A percentile compares a stretch with the other conserved stretches of the same genome.
phyloP scores from a whole-genome alignment of 345 rosid genomes.

The Salix viminalis region DNA sequence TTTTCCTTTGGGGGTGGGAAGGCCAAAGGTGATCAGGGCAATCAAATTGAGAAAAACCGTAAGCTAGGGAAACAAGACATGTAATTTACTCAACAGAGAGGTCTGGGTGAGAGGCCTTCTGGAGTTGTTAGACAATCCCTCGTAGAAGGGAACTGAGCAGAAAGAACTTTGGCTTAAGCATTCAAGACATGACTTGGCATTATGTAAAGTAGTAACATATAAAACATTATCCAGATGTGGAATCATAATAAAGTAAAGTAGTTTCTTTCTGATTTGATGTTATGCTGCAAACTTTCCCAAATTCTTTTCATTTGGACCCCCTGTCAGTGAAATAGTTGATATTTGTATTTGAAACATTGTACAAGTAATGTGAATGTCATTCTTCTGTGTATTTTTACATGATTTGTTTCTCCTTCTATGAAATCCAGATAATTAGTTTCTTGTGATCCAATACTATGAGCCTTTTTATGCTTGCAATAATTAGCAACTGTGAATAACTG shows the following conservation, averaged over 20 bases:
- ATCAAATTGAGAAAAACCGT: not conserved
- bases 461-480: not conserved
- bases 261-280: not conserved
- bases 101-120: too few species aligned
- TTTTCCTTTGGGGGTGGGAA: too few species aligned
- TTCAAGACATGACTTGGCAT: not conserved
- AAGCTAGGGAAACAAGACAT: not conserved
- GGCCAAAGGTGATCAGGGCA: not conserved
- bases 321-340: not conserved
- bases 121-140: not conserved
- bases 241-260: not conserved
- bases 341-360: not conserved
- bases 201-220: not conserved
- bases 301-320: not conserved
- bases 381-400: not conserved
- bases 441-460: not conserved
- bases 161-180: not conserved
- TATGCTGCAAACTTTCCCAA: not conserved
- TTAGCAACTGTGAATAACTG: constrained; percentile 1
- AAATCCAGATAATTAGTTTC: not conserved
- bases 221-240: not conserved
- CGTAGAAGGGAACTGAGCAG: not conserved
- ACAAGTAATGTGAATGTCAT: not conserved
- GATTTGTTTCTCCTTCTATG: not conserved
- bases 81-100: not conserved